These are phyloP conservation scores for Blastomyces silverae DNA, from an alignment of 2,329 filamentous ascomycete species.

Conservation along the genomic window DNA sequence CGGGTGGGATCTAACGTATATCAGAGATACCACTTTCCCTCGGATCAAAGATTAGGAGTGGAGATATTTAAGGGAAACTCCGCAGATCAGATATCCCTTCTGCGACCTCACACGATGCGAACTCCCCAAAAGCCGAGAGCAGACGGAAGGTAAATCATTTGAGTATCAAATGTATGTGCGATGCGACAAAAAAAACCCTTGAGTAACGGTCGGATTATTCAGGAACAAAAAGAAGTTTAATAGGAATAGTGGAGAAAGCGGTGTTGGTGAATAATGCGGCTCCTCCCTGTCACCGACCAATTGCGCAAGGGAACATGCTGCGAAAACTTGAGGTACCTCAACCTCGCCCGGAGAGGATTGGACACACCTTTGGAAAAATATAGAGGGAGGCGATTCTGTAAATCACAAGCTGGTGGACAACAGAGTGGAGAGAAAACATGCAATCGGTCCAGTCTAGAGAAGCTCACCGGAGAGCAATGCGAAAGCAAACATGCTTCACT, in stretches of 20 bases:
- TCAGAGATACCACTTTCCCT: background rate
- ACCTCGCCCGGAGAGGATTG: background rate
- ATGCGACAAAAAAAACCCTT: background rate
- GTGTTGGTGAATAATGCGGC: background rate
- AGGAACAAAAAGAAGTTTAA: slow-evolving; percentile 1
- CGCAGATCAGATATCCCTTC: background rate
- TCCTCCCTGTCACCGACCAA: background rate
- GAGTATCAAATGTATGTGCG: background rate
- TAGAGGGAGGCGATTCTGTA: slow-evolving; percentile 4
- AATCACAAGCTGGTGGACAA: background rate
- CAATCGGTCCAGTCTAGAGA: slow-evolving; percentile 1
- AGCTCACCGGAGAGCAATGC: background rate
- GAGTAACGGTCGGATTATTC: background rate
- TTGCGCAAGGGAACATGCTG: slow-evolving; percentile 1
- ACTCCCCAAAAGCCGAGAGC: background rate
- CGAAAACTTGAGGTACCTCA: slow-evolving; percentile 7
- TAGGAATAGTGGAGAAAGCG: background rate
- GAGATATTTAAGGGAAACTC: background rate
- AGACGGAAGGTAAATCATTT: background rate
- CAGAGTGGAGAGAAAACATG: background rate
- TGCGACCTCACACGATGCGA: background rate
- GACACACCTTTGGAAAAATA: background rate
- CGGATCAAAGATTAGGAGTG: background rate
- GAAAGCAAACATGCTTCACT: slow-evolving; percentile 10
- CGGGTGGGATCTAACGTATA: slow-evolving; percentile 1